Evolutionary conservation across 208 protist genomes (phyloP), one percentile per base, ranked within the genome.

Genomic region (Zelonia costaricensis): DNA sequence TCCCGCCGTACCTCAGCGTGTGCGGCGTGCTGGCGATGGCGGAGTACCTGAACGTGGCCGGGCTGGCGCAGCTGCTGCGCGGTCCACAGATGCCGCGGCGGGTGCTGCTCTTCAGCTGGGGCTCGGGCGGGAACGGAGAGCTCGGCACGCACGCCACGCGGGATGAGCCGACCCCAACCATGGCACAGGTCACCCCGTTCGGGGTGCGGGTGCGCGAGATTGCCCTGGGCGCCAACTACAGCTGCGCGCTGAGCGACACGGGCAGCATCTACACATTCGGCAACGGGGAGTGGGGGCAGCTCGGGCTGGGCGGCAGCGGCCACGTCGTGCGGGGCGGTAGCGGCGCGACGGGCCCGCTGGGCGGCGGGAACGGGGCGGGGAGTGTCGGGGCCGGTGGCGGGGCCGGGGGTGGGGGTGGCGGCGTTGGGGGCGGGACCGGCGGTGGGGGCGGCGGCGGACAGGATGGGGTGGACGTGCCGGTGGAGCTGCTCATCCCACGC

Each of bases 141-240:
- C 70, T 96, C 12, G 90, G 90, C 33, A 89, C 86, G 25, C 84
- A 89, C 70, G 47, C 59, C 15, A 78, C 82, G 38, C 49, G 60
- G 54, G 77, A 95, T 71, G 69, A 67, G 58, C 51, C 62, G 27
- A 76, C 43, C n/a, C 90, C 90, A 30, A 82, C 78, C 16, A 62
- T 74, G 36, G 80, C 84, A 27, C 76, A 78, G 28, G 74, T 92
- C 30, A 71, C 77, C 6, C 90, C 90, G 15, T 87, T 82, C 46
- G 82, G 79, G 0, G 73, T 80, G 28, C 64, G 62, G n/a, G 85
- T 93, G 51, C 59, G 71, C 28, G 78, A 91, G 38, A 74, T 96
- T 5, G 80, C 87, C 7, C 74, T 96, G 15, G 90, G 90, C 10
- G 84, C 85, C 2, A 91, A 91, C 74, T 96, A 93, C 67, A 96